Base-by-base conservation (phyloP, 139 green algal species). In the Chlorella sorokiniana region DNA sequence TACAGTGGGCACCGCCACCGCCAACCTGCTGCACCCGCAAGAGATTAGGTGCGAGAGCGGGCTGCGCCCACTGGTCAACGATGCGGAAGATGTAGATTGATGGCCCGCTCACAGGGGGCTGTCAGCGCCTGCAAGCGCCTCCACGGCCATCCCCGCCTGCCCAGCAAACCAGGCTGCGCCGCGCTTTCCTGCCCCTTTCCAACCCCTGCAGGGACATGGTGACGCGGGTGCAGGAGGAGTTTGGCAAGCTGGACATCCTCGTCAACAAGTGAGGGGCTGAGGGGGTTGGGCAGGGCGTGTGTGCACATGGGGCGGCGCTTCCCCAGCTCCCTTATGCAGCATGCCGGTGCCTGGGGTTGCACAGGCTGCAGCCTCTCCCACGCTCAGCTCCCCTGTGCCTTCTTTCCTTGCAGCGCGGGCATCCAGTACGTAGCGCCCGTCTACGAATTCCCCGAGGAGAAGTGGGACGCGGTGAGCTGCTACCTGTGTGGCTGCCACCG, bases 391-490 rank as follows among this genome's bases (percentile, higher is more conserved):
- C 27, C 27, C 9, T 37, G 10, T 56, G 35, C 56, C 9, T 7
- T 9, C 18, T 10, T 33, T 22, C 45, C 48, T 18, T 54, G 75
- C 61, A 81, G 75, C 40, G 88, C 92, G 18, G 94, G 94, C 84
- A 95, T 97, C 79, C 94, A 98, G 85, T 90, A 91, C 76, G 94
- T 98, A 23, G 77, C 85, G 18, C 90, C 94, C 1, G 91, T 97
- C 22, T 65, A 92, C 20, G 91, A 94, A 7, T 95, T 96, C 35
- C 93, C 93, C 6, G 94, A 97, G 35, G 80, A 73, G 29, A 81
- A 64, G 40, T 81, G 79, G 42, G 31, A 48, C 29, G 81, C 38
- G 73, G 73, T 69, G 54, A 1, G 71, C 20, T 62, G 52, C 10
- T 20, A 31, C 9, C 9, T 62, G 52, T 23, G 3, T 65, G 3